Percentiles rank a stretch among this genome's conserved stretches.
Evolutionary conservation across 2,329 filamentous ascomycete genomes (phyloP).

Genomic region (Elsinoe perseae): DNA sequence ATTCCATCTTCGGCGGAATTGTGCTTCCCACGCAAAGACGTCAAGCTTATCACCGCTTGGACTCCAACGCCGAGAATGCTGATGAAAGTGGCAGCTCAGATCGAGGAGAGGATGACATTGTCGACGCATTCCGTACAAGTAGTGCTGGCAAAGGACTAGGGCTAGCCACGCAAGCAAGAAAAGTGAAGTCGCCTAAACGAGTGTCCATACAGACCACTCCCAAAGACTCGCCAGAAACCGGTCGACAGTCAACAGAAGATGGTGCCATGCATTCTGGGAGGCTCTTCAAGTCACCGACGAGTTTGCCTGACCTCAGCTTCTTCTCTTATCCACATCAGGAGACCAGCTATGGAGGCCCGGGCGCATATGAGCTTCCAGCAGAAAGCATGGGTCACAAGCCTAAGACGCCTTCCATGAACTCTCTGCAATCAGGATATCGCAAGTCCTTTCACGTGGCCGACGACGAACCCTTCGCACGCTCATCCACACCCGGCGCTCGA

Average conservation of each 20-base stretch:
- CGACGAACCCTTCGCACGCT: conserved; percentile 2
- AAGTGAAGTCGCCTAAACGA: not conserved
- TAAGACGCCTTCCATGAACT: conserved; percentile 5
- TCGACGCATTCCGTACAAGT: not conserved
- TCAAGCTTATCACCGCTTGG: conserved; percentile 4
- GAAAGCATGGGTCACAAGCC: conserved; percentile 1
- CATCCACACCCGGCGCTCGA: not conserved
- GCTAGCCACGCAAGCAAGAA: conserved; percentile 2
- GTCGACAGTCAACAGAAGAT: not conserved
- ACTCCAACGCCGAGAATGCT: not conserved
- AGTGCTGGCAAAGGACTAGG: not conserved
- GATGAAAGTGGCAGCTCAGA: not conserved
- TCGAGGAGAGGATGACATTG: not conserved
- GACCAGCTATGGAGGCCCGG: not conserved
- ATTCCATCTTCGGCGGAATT: not conserved
- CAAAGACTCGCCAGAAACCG: not conserved
- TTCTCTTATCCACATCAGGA: conserved; percentile 6
- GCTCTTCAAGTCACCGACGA: not conserved
- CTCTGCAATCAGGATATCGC: conserved; percentile 3
- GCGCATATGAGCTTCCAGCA: conserved; percentile 1
- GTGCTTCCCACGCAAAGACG: not conserved
- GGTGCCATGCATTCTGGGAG: not conserved
- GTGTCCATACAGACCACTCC: not conserved
- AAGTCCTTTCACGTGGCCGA: not conserved
- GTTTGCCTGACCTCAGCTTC: not conserved